These are phyloP conservation scores for Camillea tinctor DNA, from an alignment of 2,329 filamentous ascomycete genomes.

Conservation along the genomic window DNA sequence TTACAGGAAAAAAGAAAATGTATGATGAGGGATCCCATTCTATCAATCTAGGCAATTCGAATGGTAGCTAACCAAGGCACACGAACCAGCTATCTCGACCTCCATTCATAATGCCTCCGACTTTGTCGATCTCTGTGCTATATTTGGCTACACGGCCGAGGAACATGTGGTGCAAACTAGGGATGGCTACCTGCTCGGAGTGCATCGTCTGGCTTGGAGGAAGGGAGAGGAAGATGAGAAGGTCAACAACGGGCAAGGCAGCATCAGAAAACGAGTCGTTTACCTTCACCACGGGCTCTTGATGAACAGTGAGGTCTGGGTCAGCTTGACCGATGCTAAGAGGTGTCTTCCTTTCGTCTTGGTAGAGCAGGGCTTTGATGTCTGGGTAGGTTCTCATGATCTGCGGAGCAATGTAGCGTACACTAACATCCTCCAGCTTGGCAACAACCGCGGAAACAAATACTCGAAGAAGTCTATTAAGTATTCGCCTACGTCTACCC, in stretches of 20 bases:
- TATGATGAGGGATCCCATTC: slow-evolving; percentile 33
- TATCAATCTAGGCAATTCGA: slow-evolving; percentile 44
- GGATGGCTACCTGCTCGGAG: slow-evolving; percentile 87
- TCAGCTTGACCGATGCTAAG: slow-evolving; percentile 83
- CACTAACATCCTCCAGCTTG: slow-evolving; percentile 57
- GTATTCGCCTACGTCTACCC: slow-evolving; percentile 67
- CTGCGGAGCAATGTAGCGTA: neutral
- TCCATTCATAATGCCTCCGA: slow-evolving; percentile 83
- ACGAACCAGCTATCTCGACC: slow-evolving; percentile 59
- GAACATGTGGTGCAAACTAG: slow-evolving; percentile 94
- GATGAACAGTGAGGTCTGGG: slow-evolving; percentile 99
- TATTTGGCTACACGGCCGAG: slow-evolving; percentile 91
- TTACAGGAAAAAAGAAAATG: slow-evolving; percentile 67
- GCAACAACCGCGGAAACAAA: slow-evolving; percentile 98
- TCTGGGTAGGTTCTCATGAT: slow-evolving; percentile 67
- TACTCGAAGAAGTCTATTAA: slow-evolving; percentile 94
- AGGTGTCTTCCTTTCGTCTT: slow-evolving; percentile 85
- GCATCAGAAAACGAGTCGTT: slow-evolving; percentile 77
- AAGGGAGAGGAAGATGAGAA: slow-evolving; percentile 76
- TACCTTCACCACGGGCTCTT: slow-evolving; percentile 95
- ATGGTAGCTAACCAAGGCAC: slow-evolving; percentile 57
- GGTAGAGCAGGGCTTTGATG: slow-evolving; percentile 89
- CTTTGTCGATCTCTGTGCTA: slow-evolving; percentile 88
- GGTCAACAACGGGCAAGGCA: slow-evolving; percentile 70
- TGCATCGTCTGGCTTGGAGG: slow-evolving; percentile 82